Evolutionary conservation across 2,329 filamentous ascomycete species (phyloP), one percentile per base, ranked within the genome.

Genomic region (Calonectria fujianensis): DNA sequence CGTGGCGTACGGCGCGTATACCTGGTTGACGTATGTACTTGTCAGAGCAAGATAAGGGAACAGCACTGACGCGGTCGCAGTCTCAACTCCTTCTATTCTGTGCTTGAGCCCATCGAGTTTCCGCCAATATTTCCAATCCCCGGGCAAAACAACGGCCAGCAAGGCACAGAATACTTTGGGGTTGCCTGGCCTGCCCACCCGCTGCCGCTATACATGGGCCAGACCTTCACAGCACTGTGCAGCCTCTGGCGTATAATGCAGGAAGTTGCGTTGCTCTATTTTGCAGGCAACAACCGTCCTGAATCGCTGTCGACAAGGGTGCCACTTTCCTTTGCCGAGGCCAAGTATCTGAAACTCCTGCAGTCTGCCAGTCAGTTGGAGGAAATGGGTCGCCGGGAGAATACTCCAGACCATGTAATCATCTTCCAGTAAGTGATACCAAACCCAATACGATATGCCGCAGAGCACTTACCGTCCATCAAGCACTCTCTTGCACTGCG

Each of bases 291-390:
- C 57, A 29, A 63, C 18, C 14, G 24, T 13, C n/a, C 27, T 10
- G 61, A 50, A 1, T 32, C 39, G 41, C 8, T 50, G 16, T 41
- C 39, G 7, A 8, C 29, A 1, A 50, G 41, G 29, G 41, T 65
- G 7, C 61, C 61, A 4, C 61, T 65, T 24, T 16, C 61, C 4
- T 65, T 50, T 35, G 61, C 61, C 4, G 61, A 65, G 18, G 39
- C 61, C 16, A 65, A 65, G 61, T 65, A 65, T 35, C 29, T 48
- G 11, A 65, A 50, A 6, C 41, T 65, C 7, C 41, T 65, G 61
- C 39, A 50, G 20, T 65, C 39, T 31, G 61, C 39, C 3, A 50
- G 29, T 45, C 39, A 50, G 27, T 4, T 65, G 9, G 41, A 32
- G 41, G 61, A 32, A 14, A 50, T 48, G 61, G 20, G 9, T 4